Evolutionary conservation across 108 stramenopile species (phyloP), one percentile per base, ranked within the genome.

Genomic region (Cyclotella atomus): DNA sequence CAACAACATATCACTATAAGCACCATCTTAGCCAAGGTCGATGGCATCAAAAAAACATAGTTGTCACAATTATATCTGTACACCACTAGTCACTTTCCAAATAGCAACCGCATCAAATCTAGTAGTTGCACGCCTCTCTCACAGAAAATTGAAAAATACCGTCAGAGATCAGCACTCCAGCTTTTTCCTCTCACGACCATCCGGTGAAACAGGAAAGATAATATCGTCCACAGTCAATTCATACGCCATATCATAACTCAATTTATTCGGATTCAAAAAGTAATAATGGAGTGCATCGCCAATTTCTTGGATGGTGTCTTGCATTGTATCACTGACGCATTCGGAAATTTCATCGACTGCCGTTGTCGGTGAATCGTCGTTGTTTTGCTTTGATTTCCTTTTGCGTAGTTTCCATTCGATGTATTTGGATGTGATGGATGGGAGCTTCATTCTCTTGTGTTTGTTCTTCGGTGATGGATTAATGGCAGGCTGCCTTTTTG

Each of bases 201-300:
- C n/a, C 10, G 56, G 29, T 5, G 28, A 32, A 30, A 57, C 30
- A 15, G 56, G 56, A 30, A 57, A 57, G 29, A 57, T 57, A 28
- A 57, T 4, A 30, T 57, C 56, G 14, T 57, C 56, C 9, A 57
- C 14, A 32, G 10, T 30, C 29, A 30, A 32, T n/a, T 28, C 28
- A 30, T 8, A 57, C 29, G 56, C 56, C 15, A 57, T 1, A 57
- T 57, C 56, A 30, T 57, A 30, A 0, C 14, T 15, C 32, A 57
- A 57, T 15, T 57, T 32, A 4, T 28, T 30, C 29, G 56, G 56
- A 57, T 30, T 30, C 9, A 29, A 3, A 30, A 57, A 57, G n/a
- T 57, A 57, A 57, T 57, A 57, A 29, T 28, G 30, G 15, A 57
- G 29, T 14, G 56, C 56, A 32, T 57, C 29, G 12, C 30, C 56